Evolutionary conservation across 2,329 filamentous ascomycete species (phyloP), one percentile per base, ranked within the genome.

Genomic region (Claviceps purpurea): DNA sequence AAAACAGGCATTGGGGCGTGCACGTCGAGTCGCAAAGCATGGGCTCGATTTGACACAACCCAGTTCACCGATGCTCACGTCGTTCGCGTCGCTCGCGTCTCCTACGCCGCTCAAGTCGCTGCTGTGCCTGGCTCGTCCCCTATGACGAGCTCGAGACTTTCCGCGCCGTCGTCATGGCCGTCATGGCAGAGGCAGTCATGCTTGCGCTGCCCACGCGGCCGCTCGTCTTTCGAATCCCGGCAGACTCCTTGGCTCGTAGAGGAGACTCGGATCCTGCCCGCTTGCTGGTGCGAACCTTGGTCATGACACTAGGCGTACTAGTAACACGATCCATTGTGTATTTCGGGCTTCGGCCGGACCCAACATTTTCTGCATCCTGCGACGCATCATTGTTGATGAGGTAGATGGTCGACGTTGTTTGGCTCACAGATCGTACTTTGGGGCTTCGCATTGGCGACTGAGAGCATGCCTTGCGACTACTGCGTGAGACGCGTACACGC

Each of bases 301-400:
- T 74, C 59, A 85, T 66, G 13, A 78, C 72, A 47, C 74, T 73
- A 4, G 77, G 76, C 34, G 75, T 74, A 56, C 76, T 79, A 14
- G 70, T 67, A 70, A 74, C 65, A 64, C 71, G 72, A 40, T 78
- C 79, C 59, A 81, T 78, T 38, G 72, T 69, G 59, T 85, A 5
- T 20, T 30, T 84, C 43, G 76, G 75, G 5, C 75, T 7, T 55
- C 81, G 79, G 37, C 73, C 67, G 24, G 72, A 67, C 37, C 82
- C 81, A 64, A 84, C 76, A 60, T 89, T 89, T 64, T 89, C 85
- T 11, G 79, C 77, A 58, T 89, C 85, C 55, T 85, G 79, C 20
- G 80, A 82, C 13, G 81, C 76, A 59, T 84, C 81, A 57, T 85
- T 84, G 60, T 85, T 81, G 52, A 84, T 76, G 46, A 61, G 59